Conservation (phyloP, 1,284 basidiomycete species). For the Ganoderma lingzhi region DNA sequence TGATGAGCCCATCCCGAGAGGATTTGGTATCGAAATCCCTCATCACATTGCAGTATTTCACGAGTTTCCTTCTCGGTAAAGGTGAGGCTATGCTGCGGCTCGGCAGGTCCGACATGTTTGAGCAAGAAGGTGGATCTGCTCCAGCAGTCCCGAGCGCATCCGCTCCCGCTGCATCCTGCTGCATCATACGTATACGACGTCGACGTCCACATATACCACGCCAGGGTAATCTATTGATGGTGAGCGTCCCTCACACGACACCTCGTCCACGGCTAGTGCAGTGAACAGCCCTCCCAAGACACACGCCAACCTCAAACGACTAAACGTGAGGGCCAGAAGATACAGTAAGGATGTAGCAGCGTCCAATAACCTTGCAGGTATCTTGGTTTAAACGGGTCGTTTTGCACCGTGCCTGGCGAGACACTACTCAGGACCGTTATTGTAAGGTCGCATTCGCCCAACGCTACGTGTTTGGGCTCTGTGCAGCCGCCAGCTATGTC, state of each 20-base stretch:
- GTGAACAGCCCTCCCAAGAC: too few relatives aligned
- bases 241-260: background rate
- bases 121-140: background rate
- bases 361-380: too few relatives aligned
- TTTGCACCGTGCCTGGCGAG: too few relatives aligned
- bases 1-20: background rate
- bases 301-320: too few relatives aligned
- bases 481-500: too few relatives aligned
- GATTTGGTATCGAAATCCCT: background rate
- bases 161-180: background rate
- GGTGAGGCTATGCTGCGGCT: background rate
- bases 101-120: background rate
- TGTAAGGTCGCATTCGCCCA: too few relatives aligned
- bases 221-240: background rate
- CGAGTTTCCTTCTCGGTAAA: slow-evolving; percentile 1
- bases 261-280: too few relatives aligned
- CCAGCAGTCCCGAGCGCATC: background rate
- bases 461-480: too few relatives aligned
- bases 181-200: background rate
- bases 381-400: too few relatives aligned
- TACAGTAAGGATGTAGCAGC: too few relatives aligned
- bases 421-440: too few relatives aligned
- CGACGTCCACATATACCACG: background rate
- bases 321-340: too few relatives aligned
- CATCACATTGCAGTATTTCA: background rate